Percentiles rank a stretch among this genome's conserved stretches.
These are phyloP conservation scores for Microthyrium microscopicum DNA, from an alignment of 2,329 filamentous ascomycete genomes.

Conservation along the genomic window DNA sequence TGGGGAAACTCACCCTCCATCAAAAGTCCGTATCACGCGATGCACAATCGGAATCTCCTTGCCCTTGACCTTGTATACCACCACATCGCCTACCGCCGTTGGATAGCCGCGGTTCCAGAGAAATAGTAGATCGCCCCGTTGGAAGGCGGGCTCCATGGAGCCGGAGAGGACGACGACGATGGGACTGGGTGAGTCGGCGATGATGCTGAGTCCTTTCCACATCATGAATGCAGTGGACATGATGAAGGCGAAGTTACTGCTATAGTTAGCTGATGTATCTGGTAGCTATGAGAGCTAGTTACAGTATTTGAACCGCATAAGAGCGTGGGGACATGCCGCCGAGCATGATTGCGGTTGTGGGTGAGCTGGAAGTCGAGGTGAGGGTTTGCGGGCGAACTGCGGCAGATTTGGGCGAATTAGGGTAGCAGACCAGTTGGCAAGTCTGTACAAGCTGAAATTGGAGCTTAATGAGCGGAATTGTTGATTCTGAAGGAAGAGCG, in stretches of 20 bases:
- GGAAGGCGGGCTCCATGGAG: conserved; percentile 73
- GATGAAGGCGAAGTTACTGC: conserved; percentile 82
- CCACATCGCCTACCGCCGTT: conserved; percentile 54
- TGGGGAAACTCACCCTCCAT: conserved; percentile 34
- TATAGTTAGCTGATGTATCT: too few species aligned
- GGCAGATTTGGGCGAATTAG: too few species aligned
- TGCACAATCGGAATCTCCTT: conserved; percentile 99
- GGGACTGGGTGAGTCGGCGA: conserved; percentile 46
- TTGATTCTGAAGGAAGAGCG: too few species aligned
- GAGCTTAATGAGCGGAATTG: too few species aligned
- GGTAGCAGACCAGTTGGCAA: too few species aligned
- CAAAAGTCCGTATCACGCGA: conserved; percentile 60
- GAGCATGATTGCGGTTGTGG: too few species aligned
- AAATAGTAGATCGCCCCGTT: conserved; percentile 59
- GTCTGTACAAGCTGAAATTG: too few species aligned
- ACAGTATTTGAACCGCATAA: too few species aligned
- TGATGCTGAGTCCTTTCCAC: conserved; percentile 68
- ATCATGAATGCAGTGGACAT: conserved; percentile 89
- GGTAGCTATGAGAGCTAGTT: too few species aligned
- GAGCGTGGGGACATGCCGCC: too few species aligned
- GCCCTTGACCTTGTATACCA: conserved; percentile 70
- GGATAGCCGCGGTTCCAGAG: conserved; percentile 55
- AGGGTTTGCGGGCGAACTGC: too few species aligned
- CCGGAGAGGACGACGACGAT: conserved; percentile 74
- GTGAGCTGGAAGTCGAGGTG: too few species aligned